Conservation (phyloP, 495 filamentous ascomycete species). For the Trichoderma asperelloides region DNA sequence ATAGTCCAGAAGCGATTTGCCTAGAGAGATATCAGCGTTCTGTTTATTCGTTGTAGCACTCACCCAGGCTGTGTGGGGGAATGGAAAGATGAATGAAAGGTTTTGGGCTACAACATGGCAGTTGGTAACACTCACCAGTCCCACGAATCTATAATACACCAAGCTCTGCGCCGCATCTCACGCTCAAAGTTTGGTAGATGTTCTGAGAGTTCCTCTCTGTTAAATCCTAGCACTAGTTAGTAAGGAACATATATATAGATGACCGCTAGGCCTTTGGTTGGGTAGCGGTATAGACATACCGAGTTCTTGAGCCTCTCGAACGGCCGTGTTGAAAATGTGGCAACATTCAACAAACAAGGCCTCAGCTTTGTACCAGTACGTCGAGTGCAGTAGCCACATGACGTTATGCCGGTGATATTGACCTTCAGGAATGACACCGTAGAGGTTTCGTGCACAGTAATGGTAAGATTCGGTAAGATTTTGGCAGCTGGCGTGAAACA, state of each 20-base stretch:
- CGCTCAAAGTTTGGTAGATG: constrained; percentile 36
- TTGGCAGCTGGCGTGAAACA: constrained; percentile 31
- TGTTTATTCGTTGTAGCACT: neutral
- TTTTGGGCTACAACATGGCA: too few species aligned
- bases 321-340: constrained; percentile 37
- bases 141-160: constrained; percentile 33
- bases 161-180: constrained; percentile 35
- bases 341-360: constrained; percentile 44
- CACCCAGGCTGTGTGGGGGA: neutral
- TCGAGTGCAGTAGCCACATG: constrained; percentile 44
- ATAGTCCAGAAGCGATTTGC: constrained; percentile 30
- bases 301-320: constrained; percentile 44
- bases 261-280: neutral
- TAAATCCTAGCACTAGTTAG: constrained; percentile 28
- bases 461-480: constrained; percentile 34
- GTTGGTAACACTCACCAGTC: constrained; percentile 23
- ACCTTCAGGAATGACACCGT: constrained; percentile 34
- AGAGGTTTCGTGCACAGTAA: constrained; percentile 35
- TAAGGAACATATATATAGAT: neutral
- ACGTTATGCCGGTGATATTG: constrained; percentile 40
- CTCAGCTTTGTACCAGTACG: constrained; percentile 44
- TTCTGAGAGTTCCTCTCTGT: constrained; percentile 28
- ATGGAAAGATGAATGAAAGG: neutral
- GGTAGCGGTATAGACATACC: constrained; percentile 20
- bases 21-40: constrained; percentile 13